Evolutionary conservation across 305 asterid species (phyloP).

Genomic region (Fraxinus sp.): DNA sequence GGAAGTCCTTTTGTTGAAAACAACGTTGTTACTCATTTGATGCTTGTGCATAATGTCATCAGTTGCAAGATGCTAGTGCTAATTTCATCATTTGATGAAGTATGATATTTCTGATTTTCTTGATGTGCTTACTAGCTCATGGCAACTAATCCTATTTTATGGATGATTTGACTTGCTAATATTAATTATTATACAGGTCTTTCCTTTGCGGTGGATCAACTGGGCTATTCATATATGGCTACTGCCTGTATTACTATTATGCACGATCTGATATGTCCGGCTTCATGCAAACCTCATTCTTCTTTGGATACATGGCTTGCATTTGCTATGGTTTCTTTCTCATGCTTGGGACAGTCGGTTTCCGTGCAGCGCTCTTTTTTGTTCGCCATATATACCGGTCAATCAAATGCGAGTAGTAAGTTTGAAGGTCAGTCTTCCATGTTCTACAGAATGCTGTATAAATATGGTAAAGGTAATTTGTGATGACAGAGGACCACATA

Average conservation of each 20-base stretch:
- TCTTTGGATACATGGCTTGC: constrained; percentile 82
- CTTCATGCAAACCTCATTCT: constrained; percentile 74
- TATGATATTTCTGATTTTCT: not conserved
- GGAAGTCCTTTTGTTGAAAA: not conserved
- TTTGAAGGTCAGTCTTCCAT: not conserved
- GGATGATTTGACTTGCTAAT: not conserved
- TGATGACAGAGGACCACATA: not conserved
- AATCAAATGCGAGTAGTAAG: constrained; percentile 55
- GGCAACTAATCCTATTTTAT: not conserved
- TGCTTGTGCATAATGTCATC: not conserved
- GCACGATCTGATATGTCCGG: constrained; percentile 83
- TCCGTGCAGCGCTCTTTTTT: constrained; percentile 72
- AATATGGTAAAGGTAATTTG: not conserved
- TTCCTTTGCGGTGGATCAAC: constrained; percentile 81
- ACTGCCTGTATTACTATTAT: constrained; percentile 72
- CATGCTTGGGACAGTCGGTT: constrained; percentile 77
- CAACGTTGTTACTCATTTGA: not conserved
- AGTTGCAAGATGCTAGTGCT: not conserved
- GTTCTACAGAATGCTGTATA: not conserved
- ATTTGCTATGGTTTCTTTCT: constrained; percentile 78
- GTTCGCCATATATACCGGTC: constrained; percentile 72
- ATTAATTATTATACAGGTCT: constrained; percentile 38
- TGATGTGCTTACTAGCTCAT: not conserved
- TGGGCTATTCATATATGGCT: constrained; percentile 67
- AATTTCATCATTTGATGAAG: not conserved